These are phyloP conservation scores for Cladochytrium tenue DNA, from an alignment of 371 early-diverging fungal genomes.

Conservation along the genomic window DNA sequence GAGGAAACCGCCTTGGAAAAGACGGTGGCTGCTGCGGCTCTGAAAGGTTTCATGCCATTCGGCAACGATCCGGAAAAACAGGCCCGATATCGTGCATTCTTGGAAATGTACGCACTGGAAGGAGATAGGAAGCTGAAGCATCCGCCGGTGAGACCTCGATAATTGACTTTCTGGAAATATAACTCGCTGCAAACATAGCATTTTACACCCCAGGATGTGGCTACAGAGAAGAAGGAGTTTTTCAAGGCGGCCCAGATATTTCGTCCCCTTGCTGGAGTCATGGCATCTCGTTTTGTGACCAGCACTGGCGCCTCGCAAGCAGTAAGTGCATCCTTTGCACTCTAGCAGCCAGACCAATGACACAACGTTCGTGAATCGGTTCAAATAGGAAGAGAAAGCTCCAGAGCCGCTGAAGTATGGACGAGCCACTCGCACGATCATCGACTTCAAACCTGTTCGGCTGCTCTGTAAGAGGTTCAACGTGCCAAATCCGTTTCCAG, in stretches of 20 bases:
- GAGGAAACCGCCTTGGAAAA: slow-evolving; percentile 37
- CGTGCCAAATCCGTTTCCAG: slow-evolving; percentile 74
- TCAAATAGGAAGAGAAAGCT: neutral
- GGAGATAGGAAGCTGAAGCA: slow-evolving; percentile 8
- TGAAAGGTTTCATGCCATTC: slow-evolving; percentile 87
- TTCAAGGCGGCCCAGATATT: slow-evolving; percentile 80
- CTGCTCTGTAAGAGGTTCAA: slow-evolving; percentile 84
- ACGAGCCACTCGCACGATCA: slow-evolving; percentile 61
- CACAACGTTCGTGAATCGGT: too few relatives aligned
- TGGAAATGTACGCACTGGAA: slow-evolving; percentile 69
- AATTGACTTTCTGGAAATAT: neutral
- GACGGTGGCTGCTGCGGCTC: slow-evolving; percentile 68
- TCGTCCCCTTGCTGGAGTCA: slow-evolving; percentile 71
- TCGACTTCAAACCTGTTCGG: slow-evolving; percentile 66
- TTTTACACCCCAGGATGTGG: slow-evolving; percentile 53
- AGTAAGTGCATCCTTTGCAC: too few relatives aligned
- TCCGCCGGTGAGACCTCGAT: slow-evolving; percentile 24
- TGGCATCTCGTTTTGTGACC: slow-evolving; percentile 82
- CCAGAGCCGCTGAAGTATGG: slow-evolving; percentile 60
- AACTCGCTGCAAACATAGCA: slow-evolving; percentile 9
- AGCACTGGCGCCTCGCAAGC: too few relatives aligned
- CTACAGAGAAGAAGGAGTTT: slow-evolving; percentile 73
- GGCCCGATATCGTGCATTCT: slow-evolving; percentile 70
- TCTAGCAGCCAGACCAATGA: too few relatives aligned
- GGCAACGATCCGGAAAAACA: slow-evolving; percentile 73